These are phyloP conservation scores for Gastrolobium bilobum DNA, from an alignment of 306 rosid genomes.

Conservation along the genomic window DNA sequence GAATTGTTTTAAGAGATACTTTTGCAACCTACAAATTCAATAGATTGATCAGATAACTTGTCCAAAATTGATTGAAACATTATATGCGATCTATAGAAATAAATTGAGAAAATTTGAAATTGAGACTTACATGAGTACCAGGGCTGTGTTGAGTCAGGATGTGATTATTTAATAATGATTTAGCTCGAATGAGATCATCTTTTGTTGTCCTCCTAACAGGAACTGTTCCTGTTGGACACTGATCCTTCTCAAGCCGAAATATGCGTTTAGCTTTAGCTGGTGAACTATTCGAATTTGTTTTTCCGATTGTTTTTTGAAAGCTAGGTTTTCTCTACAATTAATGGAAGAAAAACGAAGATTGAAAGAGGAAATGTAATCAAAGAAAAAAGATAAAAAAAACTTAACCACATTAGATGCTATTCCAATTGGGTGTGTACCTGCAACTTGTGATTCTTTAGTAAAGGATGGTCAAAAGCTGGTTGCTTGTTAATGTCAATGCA, in stretches of 20 bases:
- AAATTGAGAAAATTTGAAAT: not conserved
- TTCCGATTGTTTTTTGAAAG: not conserved
- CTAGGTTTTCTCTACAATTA: slow-evolving; percentile 8
- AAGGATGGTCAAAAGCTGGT: slow-evolving; percentile 16
- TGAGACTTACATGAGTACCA: not conserved
- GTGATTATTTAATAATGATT: not conserved
- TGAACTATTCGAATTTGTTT: not conserved
- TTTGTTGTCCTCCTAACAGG: slow-evolving; percentile 28
- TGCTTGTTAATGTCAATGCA: slow-evolving; percentile 45
- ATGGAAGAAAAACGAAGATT: not conserved
- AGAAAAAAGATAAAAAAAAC: not conserved
- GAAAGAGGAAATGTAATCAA: not conserved
- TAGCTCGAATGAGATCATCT: not conserved
- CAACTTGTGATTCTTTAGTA: not conserved
- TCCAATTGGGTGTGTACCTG: not conserved
- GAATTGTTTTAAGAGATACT: accelerated
- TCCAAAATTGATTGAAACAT: not conserved
- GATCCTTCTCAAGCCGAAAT: not conserved
- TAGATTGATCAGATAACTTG: not conserved
- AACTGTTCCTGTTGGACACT: not conserved
- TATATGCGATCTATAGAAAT: no score
- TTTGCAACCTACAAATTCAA: slow-evolving; percentile 9
- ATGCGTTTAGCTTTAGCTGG: no score
- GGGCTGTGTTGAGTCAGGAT: accelerated
- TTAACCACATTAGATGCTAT: not conserved